Evolutionary conservation across 352 stramenopile species (phyloP).

Genomic region (Blastocystis sp.): DNA sequence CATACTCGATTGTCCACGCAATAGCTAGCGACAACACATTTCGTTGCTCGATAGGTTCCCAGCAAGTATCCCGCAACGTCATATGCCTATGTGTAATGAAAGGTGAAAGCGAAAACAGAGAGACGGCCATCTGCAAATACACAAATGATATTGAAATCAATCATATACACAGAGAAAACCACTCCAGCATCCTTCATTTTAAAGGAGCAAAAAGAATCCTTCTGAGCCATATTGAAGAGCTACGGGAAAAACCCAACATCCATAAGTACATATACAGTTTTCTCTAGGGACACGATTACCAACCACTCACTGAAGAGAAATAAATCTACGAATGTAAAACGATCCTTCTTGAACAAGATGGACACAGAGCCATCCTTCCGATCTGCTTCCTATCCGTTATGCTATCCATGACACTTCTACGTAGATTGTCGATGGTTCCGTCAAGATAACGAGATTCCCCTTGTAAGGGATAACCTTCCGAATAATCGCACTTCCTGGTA

Average conservation of each 20-base stretch:
- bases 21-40: neutral
- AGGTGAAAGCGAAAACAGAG: neutral
- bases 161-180: neutral
- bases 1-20: neutral
- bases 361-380: neutral
- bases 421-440: neutral
- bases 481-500: neutral
- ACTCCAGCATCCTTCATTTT: neutral
- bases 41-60: too few species aligned
- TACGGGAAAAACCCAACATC: neutral
- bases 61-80: conserved; percentile 9
- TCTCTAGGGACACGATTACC: neutral
- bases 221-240: neutral
- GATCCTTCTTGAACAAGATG: neutral
- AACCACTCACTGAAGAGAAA: conserved; percentile 6
- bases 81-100: neutral
- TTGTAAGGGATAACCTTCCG: neutral
- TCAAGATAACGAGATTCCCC: neutral
- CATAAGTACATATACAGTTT: neutral
- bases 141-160: conserved; percentile 19
- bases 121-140: neutral
- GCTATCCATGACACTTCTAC: neutral
- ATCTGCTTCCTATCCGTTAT: neutral
- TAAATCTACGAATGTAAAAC: neutral
- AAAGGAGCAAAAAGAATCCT: conserved; percentile 22